A percentile compares a stretch with the other conserved stretches of the same genome.
These are phyloP conservation scores for Miscanthus lutarioriparius DNA, from an alignment of 176 grass and related monocot species.

Conservation along the genomic window DNA sequence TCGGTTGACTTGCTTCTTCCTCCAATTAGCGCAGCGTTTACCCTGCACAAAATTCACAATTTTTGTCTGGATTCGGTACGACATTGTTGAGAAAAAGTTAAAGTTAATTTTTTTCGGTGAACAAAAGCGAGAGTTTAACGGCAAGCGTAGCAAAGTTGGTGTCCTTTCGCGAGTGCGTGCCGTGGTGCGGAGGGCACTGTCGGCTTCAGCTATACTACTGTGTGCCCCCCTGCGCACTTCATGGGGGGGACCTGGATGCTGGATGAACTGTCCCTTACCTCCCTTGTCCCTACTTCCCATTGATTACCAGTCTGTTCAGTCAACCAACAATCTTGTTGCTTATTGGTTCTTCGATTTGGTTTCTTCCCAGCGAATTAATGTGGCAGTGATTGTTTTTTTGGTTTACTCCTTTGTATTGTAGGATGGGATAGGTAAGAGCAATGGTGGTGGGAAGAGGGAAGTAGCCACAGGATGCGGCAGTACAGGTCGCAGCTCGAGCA, in stretches of 20 bases:
- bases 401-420: slow-evolving; percentile 44
- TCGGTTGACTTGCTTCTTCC: slow-evolving; percentile 29
- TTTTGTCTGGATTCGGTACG: slow-evolving; percentile 6
- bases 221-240: slow-evolving; percentile 28
- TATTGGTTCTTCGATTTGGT: slow-evolving; percentile 4
- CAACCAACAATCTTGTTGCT: slow-evolving; percentile 56
- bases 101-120: not conserved
- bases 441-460: slow-evolving; percentile 41
- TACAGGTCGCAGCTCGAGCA: slow-evolving; percentile 80
- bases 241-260: slow-evolving; percentile 35
- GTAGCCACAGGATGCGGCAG: slow-evolving; percentile 44
- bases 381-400: not conserved
- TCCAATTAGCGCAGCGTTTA: not conserved
- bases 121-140: slow-evolving; percentile 32
- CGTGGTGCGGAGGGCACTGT: slow-evolving; percentile 44
- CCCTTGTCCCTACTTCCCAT: slow-evolving; percentile 32
- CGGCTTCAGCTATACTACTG: slow-evolving; percentile 7
- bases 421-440: slow-evolving; percentile 60
- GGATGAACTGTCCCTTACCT: slow-evolving; percentile 30
- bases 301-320: slow-evolving; percentile 29
- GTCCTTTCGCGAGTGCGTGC: slow-evolving; percentile 46
- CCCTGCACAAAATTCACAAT: not conserved
- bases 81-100: not conserved
- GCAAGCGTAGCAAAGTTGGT: slow-evolving; percentile 6
- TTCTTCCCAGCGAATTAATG: slow-evolving; percentile 27